Evolutionary conservation across 2,329 filamentous ascomycete genomes (phyloP).

Genomic region (Botrytis byssoidea): DNA sequence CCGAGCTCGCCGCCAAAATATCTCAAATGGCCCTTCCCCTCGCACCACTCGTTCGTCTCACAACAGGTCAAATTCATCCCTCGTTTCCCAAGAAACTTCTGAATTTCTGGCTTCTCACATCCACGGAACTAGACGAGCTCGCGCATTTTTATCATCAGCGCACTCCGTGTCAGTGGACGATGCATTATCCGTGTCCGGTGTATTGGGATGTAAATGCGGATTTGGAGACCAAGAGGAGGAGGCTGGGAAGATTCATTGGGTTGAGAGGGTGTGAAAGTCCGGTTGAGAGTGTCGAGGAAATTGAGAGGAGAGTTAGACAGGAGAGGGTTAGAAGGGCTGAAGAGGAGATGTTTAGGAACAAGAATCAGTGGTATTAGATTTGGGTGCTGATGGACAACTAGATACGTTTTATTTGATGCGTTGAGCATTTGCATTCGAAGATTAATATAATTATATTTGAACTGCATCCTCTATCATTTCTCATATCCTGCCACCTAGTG

Average conservation of each 20-base stretch:
- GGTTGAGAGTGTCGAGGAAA: slow-evolving; percentile 33
- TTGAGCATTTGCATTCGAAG: neutral
- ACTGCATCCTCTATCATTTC: neutral
- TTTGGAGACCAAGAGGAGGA: slow-evolving; percentile 64
- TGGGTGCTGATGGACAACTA: neutral
- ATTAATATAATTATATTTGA: slow-evolving; percentile 4
- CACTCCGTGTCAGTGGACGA: slow-evolving; percentile 53
- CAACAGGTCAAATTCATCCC: slow-evolving; percentile 61
- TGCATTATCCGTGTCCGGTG: slow-evolving; percentile 67
- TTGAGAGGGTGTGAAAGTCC: slow-evolving; percentile 61
- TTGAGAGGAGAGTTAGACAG: slow-evolving; percentile 44
- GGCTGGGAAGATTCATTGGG: slow-evolving; percentile 73
- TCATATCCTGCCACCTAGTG: neutral
- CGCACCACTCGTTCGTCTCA: slow-evolving; percentile 63
- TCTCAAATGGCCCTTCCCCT: slow-evolving; percentile 64
- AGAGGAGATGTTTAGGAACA: slow-evolving; percentile 29
- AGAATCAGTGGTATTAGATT: slow-evolving; percentile 32
- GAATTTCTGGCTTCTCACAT: slow-evolving; percentile 71
- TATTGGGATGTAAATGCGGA: slow-evolving; percentile 55
- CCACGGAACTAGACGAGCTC: slow-evolving; percentile 66
- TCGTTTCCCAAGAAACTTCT: slow-evolving; percentile 66
- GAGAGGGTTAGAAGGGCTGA: slow-evolving; percentile 40
- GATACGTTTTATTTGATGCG: neutral
- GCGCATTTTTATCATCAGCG: slow-evolving; percentile 73
- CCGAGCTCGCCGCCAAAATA: slow-evolving; percentile 60